These are phyloP conservation scores for Tubosaeta brunneosetosa DNA, from an alignment of 768 basidiomycete genomes.

Conservation along the genomic window DNA sequence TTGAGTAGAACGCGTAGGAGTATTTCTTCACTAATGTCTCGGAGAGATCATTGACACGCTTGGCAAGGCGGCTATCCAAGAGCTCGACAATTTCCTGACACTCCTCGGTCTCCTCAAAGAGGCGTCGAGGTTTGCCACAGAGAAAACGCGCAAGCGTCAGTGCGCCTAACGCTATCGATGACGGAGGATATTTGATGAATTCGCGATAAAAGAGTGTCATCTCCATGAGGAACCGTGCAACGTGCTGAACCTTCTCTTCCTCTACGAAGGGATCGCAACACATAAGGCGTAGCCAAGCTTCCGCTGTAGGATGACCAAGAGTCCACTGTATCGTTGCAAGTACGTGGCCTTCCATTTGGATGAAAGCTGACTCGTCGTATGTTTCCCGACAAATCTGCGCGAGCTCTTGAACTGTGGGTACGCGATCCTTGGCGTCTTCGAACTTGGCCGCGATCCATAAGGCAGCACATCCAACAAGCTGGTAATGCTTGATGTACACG, in stretches of 20 bases:
- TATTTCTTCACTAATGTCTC: conserved; percentile 98
- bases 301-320: conserved; percentile 95
- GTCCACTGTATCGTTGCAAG: conserved; percentile 95
- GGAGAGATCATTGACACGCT: conserved; percentile 88
- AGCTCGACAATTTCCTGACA: conserved; percentile 79
- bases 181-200: conserved; percentile 82
- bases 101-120: conserved; percentile 82
- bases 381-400: conserved; percentile 93
- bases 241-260: conserved; percentile 87
- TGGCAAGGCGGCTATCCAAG: conserved; percentile 81
- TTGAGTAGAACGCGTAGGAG: conserved; percentile 94
- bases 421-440: conserved; percentile 97
- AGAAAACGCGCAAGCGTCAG: conserved; percentile 86
- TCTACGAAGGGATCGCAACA: conserved; percentile 73
- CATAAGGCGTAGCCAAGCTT: conserved; percentile 90
- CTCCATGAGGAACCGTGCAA: conserved; percentile 98
- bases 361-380: conserved; percentile 95
- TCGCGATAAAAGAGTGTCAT: conserved; percentile 97
- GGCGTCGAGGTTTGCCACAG: conserved; percentile 71
- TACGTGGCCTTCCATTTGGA: conserved; percentile 99
- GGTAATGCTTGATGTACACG: conserved; percentile 98
- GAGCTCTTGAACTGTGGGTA: conserved; percentile 92
- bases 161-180: conserved; percentile 84
- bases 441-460: conserved; percentile 99
- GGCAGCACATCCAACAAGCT: conserved; percentile 96